phyloP scores from a whole-genome alignment of 108 stramenopile genomes.

The Fragilaria crotonensis region DNA sequence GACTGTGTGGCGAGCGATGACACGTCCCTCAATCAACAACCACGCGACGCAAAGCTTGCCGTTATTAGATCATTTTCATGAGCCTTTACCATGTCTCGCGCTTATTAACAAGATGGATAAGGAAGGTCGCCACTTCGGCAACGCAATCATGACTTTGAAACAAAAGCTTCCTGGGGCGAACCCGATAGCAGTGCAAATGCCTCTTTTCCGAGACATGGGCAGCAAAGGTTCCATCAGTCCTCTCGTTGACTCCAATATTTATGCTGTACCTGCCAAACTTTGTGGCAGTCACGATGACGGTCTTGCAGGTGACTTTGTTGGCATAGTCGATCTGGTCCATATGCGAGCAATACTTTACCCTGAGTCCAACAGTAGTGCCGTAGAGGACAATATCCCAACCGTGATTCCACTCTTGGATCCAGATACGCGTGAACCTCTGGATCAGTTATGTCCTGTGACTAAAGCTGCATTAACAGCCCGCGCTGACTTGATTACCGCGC shows the following conservation, averaged over 20 bases:
- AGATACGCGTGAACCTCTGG: constrained; percentile 19
- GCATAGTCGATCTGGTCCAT: constrained; percentile 88
- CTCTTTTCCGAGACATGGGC: constrained; percentile 43
- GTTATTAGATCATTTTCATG: constrained; percentile 43
- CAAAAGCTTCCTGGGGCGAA: constrained; percentile 70
- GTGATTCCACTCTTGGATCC: constrained; percentile 34
- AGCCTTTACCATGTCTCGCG: constrained; percentile 86
- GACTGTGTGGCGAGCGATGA: constrained; percentile 94
- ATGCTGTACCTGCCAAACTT: constrained; percentile 17
- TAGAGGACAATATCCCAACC: constrained; percentile 63
- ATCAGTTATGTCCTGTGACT: constrained; percentile 33
- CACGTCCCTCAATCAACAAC: constrained; percentile 46
- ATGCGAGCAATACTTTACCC: constrained; percentile 92
- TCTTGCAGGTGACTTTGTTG: constrained; percentile 66
- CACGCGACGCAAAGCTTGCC: constrained; percentile 12
- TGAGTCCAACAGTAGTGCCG: constrained; percentile 17
- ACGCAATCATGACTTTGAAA: constrained; percentile 65
- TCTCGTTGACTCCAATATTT: constrained; percentile 12
- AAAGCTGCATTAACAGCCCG: constrained; percentile 48
- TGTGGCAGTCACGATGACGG: constrained; percentile 7
- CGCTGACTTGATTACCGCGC: constrained; percentile 41
- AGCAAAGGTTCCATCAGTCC: not conserved
- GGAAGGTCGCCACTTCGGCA: constrained; percentile 85
- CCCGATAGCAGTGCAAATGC: constrained; percentile 68
- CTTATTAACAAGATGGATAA: constrained; percentile 99